Conservation (phyloP, 108 stramenopile species). For the Fragilaria radians region DNA sequence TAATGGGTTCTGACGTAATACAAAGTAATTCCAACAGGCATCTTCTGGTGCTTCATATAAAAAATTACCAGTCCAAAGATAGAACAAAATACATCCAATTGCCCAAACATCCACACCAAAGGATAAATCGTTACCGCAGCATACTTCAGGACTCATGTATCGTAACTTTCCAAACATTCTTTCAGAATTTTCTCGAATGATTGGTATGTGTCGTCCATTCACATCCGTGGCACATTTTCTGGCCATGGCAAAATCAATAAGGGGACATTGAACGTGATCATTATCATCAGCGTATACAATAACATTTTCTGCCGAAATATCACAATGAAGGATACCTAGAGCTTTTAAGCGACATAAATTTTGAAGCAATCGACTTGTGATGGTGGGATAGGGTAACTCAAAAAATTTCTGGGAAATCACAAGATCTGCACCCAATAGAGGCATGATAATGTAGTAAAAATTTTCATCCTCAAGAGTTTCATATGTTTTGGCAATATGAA, state of each 20-base stretch:
- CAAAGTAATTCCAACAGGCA: neutral
- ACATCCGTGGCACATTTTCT: conserved; percentile 38
- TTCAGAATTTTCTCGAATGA: conserved; percentile 47
- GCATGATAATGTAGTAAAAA: neutral
- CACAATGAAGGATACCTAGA: conserved; percentile 32
- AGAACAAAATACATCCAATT: conserved; percentile 79
- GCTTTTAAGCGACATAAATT: neutral
- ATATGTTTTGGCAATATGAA: neutral
- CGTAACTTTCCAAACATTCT: conserved; percentile 77
- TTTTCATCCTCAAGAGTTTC: neutral
- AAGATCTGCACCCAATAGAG: neutral
- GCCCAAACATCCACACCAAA: conserved; percentile 92
- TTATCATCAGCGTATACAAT: conserved; percentile 28
- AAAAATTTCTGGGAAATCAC: neutral
- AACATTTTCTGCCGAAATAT: conserved; percentile 73
- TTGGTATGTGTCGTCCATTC: conserved; percentile 28
- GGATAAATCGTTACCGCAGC: conserved; percentile 16
- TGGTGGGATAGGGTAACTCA: neutral
- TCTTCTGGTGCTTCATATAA: conserved; percentile 38
- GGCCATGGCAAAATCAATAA: conserved; percentile 76
- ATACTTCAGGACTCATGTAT: conserved; percentile 60
- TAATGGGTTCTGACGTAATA: too few relatives aligned
- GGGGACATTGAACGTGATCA: conserved; percentile 21
- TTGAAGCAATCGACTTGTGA: neutral
- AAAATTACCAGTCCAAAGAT: conserved; percentile 74